Conservation (phyloP, 495 filamentous ascomycete genomes). For the Penicillium canescens region DNA sequence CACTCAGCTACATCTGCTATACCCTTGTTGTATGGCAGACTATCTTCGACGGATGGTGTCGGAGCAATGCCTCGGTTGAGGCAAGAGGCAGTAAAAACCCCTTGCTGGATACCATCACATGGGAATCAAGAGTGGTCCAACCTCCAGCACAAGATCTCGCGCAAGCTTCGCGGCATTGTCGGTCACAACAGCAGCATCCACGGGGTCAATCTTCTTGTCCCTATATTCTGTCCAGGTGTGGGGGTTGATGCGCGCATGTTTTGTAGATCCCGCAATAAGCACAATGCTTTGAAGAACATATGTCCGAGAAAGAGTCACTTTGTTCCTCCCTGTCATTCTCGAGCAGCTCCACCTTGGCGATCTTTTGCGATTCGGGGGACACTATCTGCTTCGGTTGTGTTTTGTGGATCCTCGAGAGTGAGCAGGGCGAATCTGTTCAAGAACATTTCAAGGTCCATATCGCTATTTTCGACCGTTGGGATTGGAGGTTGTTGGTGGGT, state of each 20-base stretch:
- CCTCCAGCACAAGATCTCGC: constrained; percentile 20
- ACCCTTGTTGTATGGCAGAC: constrained; percentile 32
- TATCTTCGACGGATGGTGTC: constrained; percentile 23
- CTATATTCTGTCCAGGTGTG: constrained; percentile 32
- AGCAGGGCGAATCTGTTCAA: constrained; percentile 31
- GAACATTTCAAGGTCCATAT: constrained; percentile 9
- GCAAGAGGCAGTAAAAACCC: constrained; percentile 19
- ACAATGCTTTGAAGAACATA: constrained; percentile 29
- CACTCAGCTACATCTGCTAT: constrained; percentile 30
- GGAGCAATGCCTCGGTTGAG: constrained; percentile 12
- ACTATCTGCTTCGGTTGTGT: constrained; percentile 10
- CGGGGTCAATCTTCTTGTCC: constrained; percentile 30
- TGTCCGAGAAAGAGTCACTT: constrained; percentile 17
- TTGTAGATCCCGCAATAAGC: constrained; percentile 27
- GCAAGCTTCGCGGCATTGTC: constrained; percentile 31
- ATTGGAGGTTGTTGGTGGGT: no score
- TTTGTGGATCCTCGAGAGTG: constrained; percentile 32
- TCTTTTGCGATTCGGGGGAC: constrained; percentile 16
- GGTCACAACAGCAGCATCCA: constrained; percentile 34
- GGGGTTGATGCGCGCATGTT: constrained; percentile 29
- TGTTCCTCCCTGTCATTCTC: constrained; percentile 25
- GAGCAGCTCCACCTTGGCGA: constrained; percentile 24
- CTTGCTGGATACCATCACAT: constrained; percentile 18
- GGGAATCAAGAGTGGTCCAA: constrained; percentile 23
- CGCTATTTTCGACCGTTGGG: not conserved